These are phyloP conservation scores for Exophiala sp. DNA, from an alignment of 2,329 filamentous ascomycete genomes.

Conservation along the genomic window DNA sequence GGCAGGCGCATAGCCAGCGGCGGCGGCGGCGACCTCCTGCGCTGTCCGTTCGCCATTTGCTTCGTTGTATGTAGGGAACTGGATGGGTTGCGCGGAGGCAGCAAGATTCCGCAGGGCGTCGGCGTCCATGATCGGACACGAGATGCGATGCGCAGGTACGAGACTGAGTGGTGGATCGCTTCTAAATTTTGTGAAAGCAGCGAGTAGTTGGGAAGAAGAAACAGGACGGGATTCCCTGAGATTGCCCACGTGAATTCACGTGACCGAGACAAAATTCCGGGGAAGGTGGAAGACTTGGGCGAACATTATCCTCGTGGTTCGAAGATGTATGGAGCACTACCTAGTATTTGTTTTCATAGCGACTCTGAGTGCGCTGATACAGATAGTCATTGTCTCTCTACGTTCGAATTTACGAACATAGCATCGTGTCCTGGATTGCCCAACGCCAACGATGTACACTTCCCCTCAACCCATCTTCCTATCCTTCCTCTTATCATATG, in stretches of 20 bases:
- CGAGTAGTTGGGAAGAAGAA: background rate
- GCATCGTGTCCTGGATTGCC: background rate
- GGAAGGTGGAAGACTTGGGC: too few species aligned
- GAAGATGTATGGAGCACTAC: too few species aligned
- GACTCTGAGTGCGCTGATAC: too few species aligned
- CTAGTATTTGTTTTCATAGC: background rate
- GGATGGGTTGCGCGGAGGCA: conserved; percentile 14
- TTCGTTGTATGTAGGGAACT: conserved; percentile 12
- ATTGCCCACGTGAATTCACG: background rate
- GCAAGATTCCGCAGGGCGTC: conserved; percentile 17
- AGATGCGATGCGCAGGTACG: background rate
- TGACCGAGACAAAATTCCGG: background rate
- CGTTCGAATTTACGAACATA: too few species aligned
- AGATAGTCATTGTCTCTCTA: too few species aligned
- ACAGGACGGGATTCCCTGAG: background rate
- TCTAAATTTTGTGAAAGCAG: conserved; percentile 1
- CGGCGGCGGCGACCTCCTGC: conserved; percentile 8
- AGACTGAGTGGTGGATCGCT: background rate
- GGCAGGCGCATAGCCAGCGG: conserved; percentile 16
- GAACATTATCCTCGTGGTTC: too few species aligned
- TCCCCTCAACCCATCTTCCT: conserved; percentile 32
- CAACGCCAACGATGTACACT: background rate
- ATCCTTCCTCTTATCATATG: conserved; percentile 50
- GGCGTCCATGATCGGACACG: conserved; percentile 11
- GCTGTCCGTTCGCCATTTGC: conserved; percentile 5